Evolutionary conservation across 2,329 filamentous ascomycete species (phyloP).

Genomic region (Daldinia sp.): DNA sequence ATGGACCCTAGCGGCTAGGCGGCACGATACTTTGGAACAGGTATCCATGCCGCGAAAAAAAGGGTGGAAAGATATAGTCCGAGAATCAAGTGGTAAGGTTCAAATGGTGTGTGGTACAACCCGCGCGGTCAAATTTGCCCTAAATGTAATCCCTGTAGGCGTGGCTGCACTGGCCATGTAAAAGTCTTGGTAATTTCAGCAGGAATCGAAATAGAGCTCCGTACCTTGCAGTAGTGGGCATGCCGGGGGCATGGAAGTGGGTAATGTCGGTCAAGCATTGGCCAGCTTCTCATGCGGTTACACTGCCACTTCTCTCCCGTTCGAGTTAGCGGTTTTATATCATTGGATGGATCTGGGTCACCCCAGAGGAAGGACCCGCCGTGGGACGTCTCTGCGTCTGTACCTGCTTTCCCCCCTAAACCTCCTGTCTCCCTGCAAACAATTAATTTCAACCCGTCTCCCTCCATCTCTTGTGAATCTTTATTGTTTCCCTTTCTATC

Average conservation of each 20-base stretch:
- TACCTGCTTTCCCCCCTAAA: slow-evolving; percentile 32
- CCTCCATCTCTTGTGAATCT: slow-evolving; percentile 40
- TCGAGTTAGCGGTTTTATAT: slow-evolving; percentile 17
- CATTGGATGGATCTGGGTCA: slow-evolving; percentile 30
- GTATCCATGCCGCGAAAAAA: not conserved
- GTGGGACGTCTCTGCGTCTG: slow-evolving; percentile 3
- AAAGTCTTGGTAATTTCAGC: slow-evolving; percentile 38
- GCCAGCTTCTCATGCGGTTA: slow-evolving; percentile 25
- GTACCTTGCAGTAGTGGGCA: slow-evolving; percentile 44
- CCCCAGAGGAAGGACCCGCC: slow-evolving; percentile 33
- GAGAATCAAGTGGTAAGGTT: not conserved
- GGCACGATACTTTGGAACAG: not conserved
- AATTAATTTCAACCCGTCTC: slow-evolving; percentile 40
- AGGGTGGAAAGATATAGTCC: not conserved
- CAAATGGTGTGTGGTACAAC: slow-evolving; percentile 1
- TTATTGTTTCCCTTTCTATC: slow-evolving; percentile 45
- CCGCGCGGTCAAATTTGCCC: not conserved
- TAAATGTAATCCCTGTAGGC: slow-evolving; percentile 9
- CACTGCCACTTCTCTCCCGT: slow-evolving; percentile 29
- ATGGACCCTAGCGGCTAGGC: slow-evolving; percentile 4
- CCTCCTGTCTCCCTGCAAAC: slow-evolving; percentile 36
- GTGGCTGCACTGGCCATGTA: slow-evolving; percentile 32
- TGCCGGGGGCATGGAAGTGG: slow-evolving; percentile 33
- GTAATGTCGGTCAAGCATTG: slow-evolving; percentile 40
- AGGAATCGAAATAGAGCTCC: slow-evolving; percentile 41